Base-by-base conservation (phyloP, 1,284 basidiomycete species). In the Leccinum pachyderme region DNA sequence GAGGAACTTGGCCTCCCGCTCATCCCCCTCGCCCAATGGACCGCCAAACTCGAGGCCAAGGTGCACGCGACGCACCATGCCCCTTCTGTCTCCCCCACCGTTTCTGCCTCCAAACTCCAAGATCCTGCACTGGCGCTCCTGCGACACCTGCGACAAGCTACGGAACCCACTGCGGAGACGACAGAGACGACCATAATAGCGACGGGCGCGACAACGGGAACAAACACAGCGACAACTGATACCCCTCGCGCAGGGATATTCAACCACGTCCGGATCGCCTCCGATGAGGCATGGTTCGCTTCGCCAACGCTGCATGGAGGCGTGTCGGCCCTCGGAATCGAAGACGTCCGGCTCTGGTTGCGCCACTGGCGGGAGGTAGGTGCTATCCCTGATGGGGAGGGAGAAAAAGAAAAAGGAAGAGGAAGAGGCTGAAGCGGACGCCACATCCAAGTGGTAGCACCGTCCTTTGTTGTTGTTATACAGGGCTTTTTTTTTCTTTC, bases 21-120 rank as follows among this genome's bases (percentile, higher is more conserved):
- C 29, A 41, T 67, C 15, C 31, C 61, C 2, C 54, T 65, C 45
- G 13, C 54, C 3, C 15, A 65, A 25, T 67, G 63, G 63, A 61
- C 47, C 7, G 11, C 54, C 18, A 35, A n/a, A 39, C 60, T 66
- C 4, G 58, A 58, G 27, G 37, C 39, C 5, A 53, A 8, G 12
- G 49, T 65, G 2, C 48, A 58, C 31, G 7, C 37, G 31, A 18
- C 43, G 2, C 48, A 37, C 1, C 22, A 39, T 12, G 39, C 49
- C 4, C 5, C 48, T 7, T 37, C 47, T 4, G 28, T 49, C 5
- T 9, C 52, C 25, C 22, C 41, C 41, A 25, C 41, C 15, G n/a
- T 44, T 15, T 24, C 41, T 44, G 24, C 44, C 25, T 45, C 44
- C 11, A 51, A 25, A 11, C 32, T 39, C 27, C 52, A 52, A 22